Evolutionary conservation across 768 basidiomycete species (phyloP), one percentile per base, ranked within the genome.

Genomic region (Boletus patriciae): DNA sequence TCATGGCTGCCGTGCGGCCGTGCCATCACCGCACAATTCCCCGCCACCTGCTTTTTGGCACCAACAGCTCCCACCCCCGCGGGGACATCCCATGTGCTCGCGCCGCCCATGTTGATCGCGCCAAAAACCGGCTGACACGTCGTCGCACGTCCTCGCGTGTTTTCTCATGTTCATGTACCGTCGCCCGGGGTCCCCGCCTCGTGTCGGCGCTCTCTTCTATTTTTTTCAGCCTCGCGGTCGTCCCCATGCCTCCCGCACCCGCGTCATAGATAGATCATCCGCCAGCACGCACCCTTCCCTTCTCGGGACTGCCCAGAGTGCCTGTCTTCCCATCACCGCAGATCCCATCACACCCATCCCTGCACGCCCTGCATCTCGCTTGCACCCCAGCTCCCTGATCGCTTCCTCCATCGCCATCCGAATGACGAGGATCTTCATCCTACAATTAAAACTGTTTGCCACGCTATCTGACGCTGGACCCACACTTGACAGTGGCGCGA

Each of bases 131-230:
- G 33, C 34, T 34, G 12, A 21, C 34, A 52, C 51, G 51, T 52
- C 44, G 45, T 31, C 52, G 52, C 34, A 52, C 51, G 51, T 52
- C 44, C 37, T 31, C 52, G 52, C 67, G 40, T 62, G 55, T 59
- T 50, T 60, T 63, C 61, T 38, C 33, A 52, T 45, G 50, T 3
- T 15, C 55, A 45, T 19, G 66, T 60, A 66, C 10, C 34, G 2
- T 6, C n/a, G 0, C 7, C 34, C 38, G 64, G 69, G 67, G 65
- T 62, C 60, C 9, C 49, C 57, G 70, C 68, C 68, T 70, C 68
- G 70, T 70, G 68, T 70, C 65, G 62, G 70, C 67, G 70, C 64
- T 66, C 60, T 61, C 50, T 56, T 52, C 55, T 52, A 46, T 50
- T 48, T 48, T 19, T 16, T 23, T 16, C 10, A 3, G 18, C 46